Base-by-base conservation (phyloP, 805 yeast species). In the Ascoidea tarda region DNA sequence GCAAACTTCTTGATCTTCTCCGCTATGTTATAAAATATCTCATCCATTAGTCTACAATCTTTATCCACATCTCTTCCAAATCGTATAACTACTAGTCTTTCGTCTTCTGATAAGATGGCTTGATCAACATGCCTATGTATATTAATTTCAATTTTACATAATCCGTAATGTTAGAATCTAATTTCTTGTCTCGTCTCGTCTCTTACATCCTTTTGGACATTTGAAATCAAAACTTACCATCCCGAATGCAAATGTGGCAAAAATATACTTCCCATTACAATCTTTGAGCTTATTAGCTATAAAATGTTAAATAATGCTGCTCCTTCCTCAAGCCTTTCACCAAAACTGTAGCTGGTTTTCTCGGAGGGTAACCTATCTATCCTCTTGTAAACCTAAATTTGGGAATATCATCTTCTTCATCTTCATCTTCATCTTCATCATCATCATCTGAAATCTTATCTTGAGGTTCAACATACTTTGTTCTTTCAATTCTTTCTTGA, bases 21-120 rank as follows among this genome's bases (percentile, higher is more conserved):
- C 1, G 96, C 86, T 2, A 90, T 74, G 4, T 82, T 75, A 64
- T 78, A 89, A 46, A 93, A 70, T 28, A 87, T 60, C 65, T 90
- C 96, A 69, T 93, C 99, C 85, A 91, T 87, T 48, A 80, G 69
- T 89, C 89, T 83, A 62, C 96, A 88, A 48, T 83, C 86, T 49
- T 77, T 74, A 57, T 84, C 87, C 51, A 72, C 66, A 56, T 86
- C 96, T 47, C 84, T 70, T 1, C 99, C 99, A 65, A 93, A 93
- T 45, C 99, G 72, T 16, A 93, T 78, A 8, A 90, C 82, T 32
- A 93, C 97, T 6, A 93, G 67, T 54, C 96, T 69, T 51, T 87
- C 96, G 54, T 86, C 95, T 62, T 93, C 99, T n/a, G 88, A 79
- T 28, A 93, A 72, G 46, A 93, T 93, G 5, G 99, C 96, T 63